Conservation (phyloP, 805 yeast species). For the Teunomyces atbi region DNA sequence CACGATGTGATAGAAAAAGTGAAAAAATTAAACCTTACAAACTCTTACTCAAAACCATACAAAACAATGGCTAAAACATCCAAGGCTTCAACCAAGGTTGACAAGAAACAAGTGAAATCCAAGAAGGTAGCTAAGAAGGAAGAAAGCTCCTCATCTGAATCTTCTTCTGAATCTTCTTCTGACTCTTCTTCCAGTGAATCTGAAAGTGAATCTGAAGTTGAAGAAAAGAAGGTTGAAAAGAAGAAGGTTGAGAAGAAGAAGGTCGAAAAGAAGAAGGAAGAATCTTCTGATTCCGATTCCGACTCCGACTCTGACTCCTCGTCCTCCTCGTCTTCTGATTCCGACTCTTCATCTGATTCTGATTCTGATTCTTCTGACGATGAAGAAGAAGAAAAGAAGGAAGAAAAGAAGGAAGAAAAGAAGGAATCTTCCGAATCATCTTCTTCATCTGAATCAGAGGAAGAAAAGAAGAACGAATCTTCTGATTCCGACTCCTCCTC, state of each 20-base stretch:
- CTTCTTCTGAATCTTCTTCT: conserved; percentile 19
- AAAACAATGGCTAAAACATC: conserved; percentile 41
- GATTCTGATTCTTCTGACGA: conserved; percentile 37
- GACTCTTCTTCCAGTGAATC: conserved; percentile 22
- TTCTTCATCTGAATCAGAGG: neutral
- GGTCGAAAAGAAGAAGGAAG: conserved; percentile 11
- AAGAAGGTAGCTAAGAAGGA: conserved; percentile 23
- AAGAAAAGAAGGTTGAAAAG: conserved; percentile 12
- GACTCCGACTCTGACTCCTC: conserved; percentile 12
- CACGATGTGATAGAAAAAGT: conserved; percentile 1
- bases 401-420: conserved; percentile 12
- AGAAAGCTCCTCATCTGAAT: conserved; percentile 17
- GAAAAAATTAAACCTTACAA: conserved; percentile 1
- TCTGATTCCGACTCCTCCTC: conserved; percentile 23
- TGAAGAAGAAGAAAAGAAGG: conserved; percentile 13
- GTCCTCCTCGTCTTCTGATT: no score
- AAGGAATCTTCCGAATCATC: conserved; percentile 8
- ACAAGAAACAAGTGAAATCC: conserved; percentile 21
- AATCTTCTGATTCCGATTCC: conserved; percentile 13
- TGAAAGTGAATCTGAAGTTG: conserved; percentile 27
- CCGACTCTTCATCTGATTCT: conserved; percentile 30
- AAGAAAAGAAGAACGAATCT: conserved; percentile 12
- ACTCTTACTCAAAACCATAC: neutral
- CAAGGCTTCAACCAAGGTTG: conserved; percentile 25
- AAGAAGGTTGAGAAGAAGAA: conserved; percentile 16